phyloP scores from a whole-genome alignment of 805 yeast genomes.

The Candida oleophila region DNA sequence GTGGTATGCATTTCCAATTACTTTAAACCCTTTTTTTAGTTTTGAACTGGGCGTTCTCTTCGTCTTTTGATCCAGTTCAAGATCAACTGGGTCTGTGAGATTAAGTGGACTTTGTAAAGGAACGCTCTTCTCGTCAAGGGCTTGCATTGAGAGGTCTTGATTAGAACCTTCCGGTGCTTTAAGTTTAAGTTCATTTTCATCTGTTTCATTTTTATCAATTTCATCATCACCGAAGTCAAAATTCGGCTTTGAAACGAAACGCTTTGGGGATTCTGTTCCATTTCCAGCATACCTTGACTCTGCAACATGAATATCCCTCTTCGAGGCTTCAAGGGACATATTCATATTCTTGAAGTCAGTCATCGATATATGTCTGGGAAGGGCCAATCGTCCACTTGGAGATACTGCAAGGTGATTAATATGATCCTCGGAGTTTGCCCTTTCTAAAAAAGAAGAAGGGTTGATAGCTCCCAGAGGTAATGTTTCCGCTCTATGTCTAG shows the following conservation, averaged over 20 bases:
- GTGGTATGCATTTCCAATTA: slow-evolving; percentile 22
- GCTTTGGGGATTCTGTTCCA: neutral
- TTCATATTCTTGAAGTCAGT: slow-evolving; percentile 30
- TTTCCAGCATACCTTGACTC: slow-evolving; percentile 19
- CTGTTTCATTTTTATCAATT: neutral
- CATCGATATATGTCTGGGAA: slow-evolving; percentile 35
- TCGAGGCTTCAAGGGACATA: slow-evolving; percentile 33
- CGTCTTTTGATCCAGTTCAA: slow-evolving; percentile 12
- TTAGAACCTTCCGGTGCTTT: neutral
- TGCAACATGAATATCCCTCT: slow-evolving; percentile 20
- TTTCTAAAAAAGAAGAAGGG: neutral
- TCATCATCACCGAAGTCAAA: slow-evolving; percentile 5
- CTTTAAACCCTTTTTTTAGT: slow-evolving; percentile 27
- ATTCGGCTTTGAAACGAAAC: neutral
- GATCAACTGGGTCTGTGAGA: slow-evolving; percentile 26
- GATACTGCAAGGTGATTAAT: neutral
- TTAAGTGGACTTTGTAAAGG: slow-evolving; percentile 18
- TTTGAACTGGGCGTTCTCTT: slow-evolving; percentile 5
- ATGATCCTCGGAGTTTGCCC: neutral
- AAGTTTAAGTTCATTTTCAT: neutral
- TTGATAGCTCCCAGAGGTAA: neutral
- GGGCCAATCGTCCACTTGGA: slow-evolving; percentile 8
- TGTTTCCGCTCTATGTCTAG: neutral
- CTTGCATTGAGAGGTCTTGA: neutral
- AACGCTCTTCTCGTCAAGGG: neutral